Conservation (phyloP, 1,139 yeast genomes). For the Suhomyces guaymorum region DNA sequence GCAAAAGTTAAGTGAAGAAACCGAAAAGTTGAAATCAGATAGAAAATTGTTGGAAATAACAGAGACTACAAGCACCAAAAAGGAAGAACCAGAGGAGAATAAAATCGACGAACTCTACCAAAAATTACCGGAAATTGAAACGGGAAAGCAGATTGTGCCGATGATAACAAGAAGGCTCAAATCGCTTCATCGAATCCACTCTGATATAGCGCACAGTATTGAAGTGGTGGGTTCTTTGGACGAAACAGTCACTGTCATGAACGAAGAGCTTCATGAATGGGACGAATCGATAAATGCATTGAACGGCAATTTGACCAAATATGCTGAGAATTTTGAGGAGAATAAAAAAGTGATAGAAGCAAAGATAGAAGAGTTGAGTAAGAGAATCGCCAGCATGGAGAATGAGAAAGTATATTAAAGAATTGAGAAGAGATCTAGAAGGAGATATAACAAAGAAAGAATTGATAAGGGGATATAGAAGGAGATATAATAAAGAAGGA, state of each 20-base stretch:
- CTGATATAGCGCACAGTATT: slow-evolving; percentile 34
- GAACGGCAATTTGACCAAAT: slow-evolving; percentile 35
- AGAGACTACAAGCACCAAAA: slow-evolving; percentile 10
- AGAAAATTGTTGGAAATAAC: slow-evolving; percentile 19
- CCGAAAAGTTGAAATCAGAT: slow-evolving; percentile 21
- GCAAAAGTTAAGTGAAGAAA: slow-evolving; percentile 20
- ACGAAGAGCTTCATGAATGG: slow-evolving; percentile 44
- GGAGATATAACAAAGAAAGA: no score
- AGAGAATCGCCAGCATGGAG: background rate
- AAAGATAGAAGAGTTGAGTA: slow-evolving; percentile 9
- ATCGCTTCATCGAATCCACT: slow-evolving; percentile 46
- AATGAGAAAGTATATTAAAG: background rate
- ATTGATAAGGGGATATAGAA: no score
- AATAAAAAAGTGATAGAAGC: slow-evolving; percentile 14
- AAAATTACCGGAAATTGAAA: slow-evolving; percentile 38
- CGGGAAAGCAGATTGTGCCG: slow-evolving; percentile 39
- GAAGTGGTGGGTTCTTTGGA: slow-evolving; percentile 37
- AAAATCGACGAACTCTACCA: slow-evolving; percentile 42
- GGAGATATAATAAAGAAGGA: no score
- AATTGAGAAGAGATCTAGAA: no score
- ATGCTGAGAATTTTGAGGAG: slow-evolving; percentile 14
- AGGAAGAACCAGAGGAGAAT: slow-evolving; percentile 14
- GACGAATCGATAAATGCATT: slow-evolving; percentile 36
- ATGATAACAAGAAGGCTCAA: slow-evolving; percentile 43
- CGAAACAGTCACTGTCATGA: slow-evolving; percentile 31